Base-by-base conservation (phyloP, 352 stramenopile species). In the Ochromonadaceae sp. region DNA sequence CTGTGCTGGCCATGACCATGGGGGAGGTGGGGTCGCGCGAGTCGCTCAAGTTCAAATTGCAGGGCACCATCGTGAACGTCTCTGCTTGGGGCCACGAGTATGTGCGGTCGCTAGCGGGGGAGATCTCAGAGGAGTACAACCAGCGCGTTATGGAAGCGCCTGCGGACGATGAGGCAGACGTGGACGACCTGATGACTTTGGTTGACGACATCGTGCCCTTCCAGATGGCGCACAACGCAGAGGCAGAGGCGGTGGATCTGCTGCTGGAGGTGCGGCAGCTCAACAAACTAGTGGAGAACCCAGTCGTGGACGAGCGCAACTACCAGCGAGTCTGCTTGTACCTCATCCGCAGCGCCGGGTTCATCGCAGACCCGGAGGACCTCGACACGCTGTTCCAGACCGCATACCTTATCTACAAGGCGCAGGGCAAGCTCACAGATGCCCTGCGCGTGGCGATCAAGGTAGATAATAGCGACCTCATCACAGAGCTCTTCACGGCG, bases 201-300 rank as follows among this genome's bases (percentile, higher is more conserved):
- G 92, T 98, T 49, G 86, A 98, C 74, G 87, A 92, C 14, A 98
- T 99, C 71, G 90, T 98, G 58, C 92, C 92, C 1, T 98, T 98
- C 78, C 90, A 98, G 81, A 90, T 99, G 72, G 77, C 91, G 67
- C 93, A 99, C 78, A 98, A 98, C 72, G 92, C 93, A 2, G 92
- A 98, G 74, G 89, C 92, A 0, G 94, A 98, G 78, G 94, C 93
- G 25, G 90, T 99, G 38, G 94, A 99, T 75, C 88, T 99, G 30
- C 78, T 99, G 46, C 91, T 99, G 67, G 94, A 99, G 81, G 91
- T 98, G 35, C 89, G 53, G 35, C 48, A 94, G 68, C 80, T 98
- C 10, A 74, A 84, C 47, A 94, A 93, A 70, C 76, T 98, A 38
- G 76, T 97, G n/a, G 72, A 87, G 14, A 82, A 90, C 22, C 78